Evolutionary conservation across 2,329 filamentous ascomycete genomes (phyloP), one percentile per base, ranked within the genome.

Genomic region (Tolypocladium pustulatum): DNA sequence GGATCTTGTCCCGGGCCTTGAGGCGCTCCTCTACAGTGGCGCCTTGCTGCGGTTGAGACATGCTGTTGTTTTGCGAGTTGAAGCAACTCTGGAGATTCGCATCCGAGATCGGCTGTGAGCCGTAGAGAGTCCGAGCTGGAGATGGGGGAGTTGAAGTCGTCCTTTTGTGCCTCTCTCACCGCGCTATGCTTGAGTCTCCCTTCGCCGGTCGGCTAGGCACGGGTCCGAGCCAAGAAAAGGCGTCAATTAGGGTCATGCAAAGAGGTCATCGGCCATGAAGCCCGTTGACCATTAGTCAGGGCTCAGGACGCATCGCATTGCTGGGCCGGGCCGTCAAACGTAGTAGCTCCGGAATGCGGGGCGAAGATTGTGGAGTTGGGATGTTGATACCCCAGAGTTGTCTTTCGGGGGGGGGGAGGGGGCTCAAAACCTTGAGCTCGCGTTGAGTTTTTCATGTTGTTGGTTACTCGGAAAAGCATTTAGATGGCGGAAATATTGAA

Each of bases 1-100:
- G 76, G 58, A 80, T 72, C 13, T 74, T 73, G 60, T 75, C 73
- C 41, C 77, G 72, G 63, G 73, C 73, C 61, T 69, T 68, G 49
- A 76, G 75, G 30, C 77, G 75, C 58, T 73, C 68, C n/a, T 68
- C 66, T 41, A 66, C 64, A 46, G 63, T 63, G 56, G 62, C 62
- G 15, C 12, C 49, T 37, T 43, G 43, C 25, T 49, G 55, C 5
- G 59, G 34, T 12, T 59, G 54, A 41, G 61, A 56, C 63, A 65
- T 64, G 53, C 7, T 51, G 59, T 30, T 46, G 15, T 38, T 22
- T 27, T 25, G 51, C 17, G 27, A 17, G 27, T 52, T n/a, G 49
- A 51, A 32, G 46, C 17, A 5, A 32, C 7, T 52, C 17, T 20
- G 4, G 27, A 13, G 49, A 10, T 20, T 32, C 17, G 2, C 17